Percentiles rank a stretch among this genome's conserved stretches.
Conservation (phyloP, 768 basidiomycete species). For the Boletus pseudopeckii region DNA sequence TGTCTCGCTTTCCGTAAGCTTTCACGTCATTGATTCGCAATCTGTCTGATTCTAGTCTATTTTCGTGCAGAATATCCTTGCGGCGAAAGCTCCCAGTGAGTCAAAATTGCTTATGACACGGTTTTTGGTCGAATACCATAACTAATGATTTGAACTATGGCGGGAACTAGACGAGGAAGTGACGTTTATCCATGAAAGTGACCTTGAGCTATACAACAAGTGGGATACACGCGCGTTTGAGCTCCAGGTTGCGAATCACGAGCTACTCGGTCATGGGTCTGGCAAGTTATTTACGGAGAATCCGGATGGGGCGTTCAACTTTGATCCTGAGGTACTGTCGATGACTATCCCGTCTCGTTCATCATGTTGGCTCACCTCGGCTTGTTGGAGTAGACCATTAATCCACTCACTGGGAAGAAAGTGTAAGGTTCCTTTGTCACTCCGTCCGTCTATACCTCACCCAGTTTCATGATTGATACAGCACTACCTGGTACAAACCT, state of each 20-base stretch:
- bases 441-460: background rate
- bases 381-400: constrained; percentile 56
- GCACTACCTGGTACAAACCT: constrained; percentile 82
- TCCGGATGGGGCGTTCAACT: constrained; percentile 75
- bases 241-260: constrained; percentile 88
- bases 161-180: constrained; percentile 59
- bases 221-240: constrained; percentile 83
- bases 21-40: background rate
- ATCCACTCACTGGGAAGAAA: constrained; percentile 74
- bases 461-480: constrained; percentile 22
- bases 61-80: constrained; percentile 65
- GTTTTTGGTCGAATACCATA: background rate
- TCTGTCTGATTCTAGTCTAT: background rate
- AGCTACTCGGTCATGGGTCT: constrained; percentile 81
- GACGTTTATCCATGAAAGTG: constrained; percentile 81
- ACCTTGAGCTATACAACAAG: constrained; percentile 65
- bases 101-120: background rate
- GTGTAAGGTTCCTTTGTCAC: constrained; percentile 43
- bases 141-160: background rate
- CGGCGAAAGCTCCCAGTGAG: constrained; percentile 82
- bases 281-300: constrained; percentile 81
- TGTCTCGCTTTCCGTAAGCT: constrained; percentile 71
- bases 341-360: background rate
- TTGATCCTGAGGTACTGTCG: constrained; percentile 62
- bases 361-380: background rate